A percentile compares a stretch with the other conserved stretches of the same genome.
These are phyloP conservation scores for Saitozyma podzolica DNA, from an alignment of 768 basidiomycete genomes.

Conservation along the genomic window DNA sequence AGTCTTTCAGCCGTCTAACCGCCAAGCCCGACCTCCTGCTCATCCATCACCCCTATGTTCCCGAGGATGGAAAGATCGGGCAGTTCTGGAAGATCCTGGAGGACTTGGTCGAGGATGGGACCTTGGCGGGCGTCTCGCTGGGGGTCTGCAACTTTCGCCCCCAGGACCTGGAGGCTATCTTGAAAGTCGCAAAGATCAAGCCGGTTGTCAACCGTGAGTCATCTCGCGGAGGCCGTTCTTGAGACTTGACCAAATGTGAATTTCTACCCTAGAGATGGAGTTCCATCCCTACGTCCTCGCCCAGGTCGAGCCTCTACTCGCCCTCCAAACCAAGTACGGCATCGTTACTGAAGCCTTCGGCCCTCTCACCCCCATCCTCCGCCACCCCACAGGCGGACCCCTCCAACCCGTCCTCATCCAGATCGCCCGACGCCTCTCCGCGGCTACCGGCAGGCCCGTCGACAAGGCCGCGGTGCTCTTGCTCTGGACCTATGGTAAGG, in stretches of 20 bases:
- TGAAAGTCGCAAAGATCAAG: slow-evolving; percentile 35
- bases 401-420: slow-evolving; percentile 40
- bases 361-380: slow-evolving; percentile 38
- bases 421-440: slow-evolving; percentile 27
- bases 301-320: slow-evolving; percentile 42
- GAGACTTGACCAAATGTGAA: not conserved
- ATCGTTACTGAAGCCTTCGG: slow-evolving; percentile 47
- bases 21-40: slow-evolving; percentile 36
- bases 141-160: slow-evolving; percentile 46
- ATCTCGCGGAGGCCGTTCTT: not conserved
- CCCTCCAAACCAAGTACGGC: slow-evolving; percentile 34
- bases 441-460: slow-evolving; percentile 28
- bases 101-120: slow-evolving; percentile 17
- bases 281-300: slow-evolving; percentile 50
- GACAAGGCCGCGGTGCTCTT: slow-evolving; percentile 29
- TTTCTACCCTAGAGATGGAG: slow-evolving; percentile 31
- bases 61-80: slow-evolving; percentile 37
- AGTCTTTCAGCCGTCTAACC: slow-evolving; percentile 25
- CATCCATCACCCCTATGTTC: slow-evolving; percentile 41
- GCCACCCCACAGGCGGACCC: slow-evolving; percentile 36
- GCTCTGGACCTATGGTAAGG: slow-evolving; percentile 44
- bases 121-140: slow-evolving; percentile 10
- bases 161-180: slow-evolving; percentile 36
- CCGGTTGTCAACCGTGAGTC: slow-evolving; percentile 44
- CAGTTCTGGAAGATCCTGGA: slow-evolving; percentile 18